Evolutionary conservation across 1,139 yeast species (phyloP), one percentile per base, ranked within the genome.

Genomic region (Scheffersomyces insectosa): DNA sequence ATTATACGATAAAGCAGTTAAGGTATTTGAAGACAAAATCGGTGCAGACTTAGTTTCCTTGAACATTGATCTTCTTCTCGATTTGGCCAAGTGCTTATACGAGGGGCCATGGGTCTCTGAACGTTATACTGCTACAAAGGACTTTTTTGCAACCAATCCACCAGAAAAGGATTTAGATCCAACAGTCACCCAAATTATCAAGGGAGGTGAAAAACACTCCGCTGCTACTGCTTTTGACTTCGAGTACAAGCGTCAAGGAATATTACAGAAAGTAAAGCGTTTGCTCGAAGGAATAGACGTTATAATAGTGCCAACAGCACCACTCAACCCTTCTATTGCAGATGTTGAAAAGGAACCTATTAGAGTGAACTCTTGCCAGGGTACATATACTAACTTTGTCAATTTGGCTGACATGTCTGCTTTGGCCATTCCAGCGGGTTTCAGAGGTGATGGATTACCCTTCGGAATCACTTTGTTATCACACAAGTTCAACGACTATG

Each of bases 21-120:
- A 74, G 28, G 67, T 72, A 36, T 77, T 90, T 52, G 65, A 75
- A 37, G 59, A 67, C 25, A 58, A 76, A 13, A 83, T 87, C 33
- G 88, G 85, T 32, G 79, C 77, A 42, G 66, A 72, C 33, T 65
- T 87, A 35, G 75, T 78, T 11, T 70, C 83, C 9, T 35, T 47
- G 14, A 90, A 88, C 65, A 89, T 91, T 58, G 68, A 83, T 10
- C 86, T 90, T 9, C 74, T 93, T 39, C 70, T 87, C 49, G 87
- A 85, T 38, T 75, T 93, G 48, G 99, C 98, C n/a, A 80, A 80
- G 52, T 85, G 93, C 59, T 77, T 93, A 36, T 93, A 93, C 63
- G 97, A 91, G 57, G 99, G 99, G 44, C 88, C 98, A n/a, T 93
- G 99, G 99, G 98, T 93, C 9, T 88, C 95, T 25, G 99, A 93